Conservation (phyloP, 768 basidiomycete genomes). For the Boletus rufocinnamomeus region DNA sequence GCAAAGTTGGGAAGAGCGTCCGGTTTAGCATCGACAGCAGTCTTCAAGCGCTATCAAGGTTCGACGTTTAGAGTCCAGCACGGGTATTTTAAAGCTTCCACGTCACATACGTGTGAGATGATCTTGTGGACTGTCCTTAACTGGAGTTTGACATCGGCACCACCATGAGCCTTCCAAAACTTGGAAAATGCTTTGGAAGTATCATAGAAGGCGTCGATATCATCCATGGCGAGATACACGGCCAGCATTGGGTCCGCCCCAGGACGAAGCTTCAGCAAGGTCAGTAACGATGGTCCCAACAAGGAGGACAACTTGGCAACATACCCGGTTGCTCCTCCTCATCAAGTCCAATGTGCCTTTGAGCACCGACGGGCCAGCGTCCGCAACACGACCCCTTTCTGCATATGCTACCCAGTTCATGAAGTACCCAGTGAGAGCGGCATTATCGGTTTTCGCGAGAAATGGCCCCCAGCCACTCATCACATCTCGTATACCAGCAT, state of each 20-base stretch:
- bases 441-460: conserved; percentile 32
- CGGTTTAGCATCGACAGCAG: conserved; percentile 28
- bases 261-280: conserved; percentile 10
- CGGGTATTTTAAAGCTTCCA: not conserved
- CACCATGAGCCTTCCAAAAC: conserved; percentile 36
- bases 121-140: conserved; percentile 35
- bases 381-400: conserved; percentile 1
- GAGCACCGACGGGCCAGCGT: conserved; percentile 5
- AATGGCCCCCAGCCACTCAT: conserved; percentile 41
- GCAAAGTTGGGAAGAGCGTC: conserved; percentile 37
- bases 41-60: conserved; percentile 35
- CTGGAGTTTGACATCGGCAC: conserved; percentile 24
- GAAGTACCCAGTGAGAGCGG: conserved; percentile 44
- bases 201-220: conserved; percentile 36
- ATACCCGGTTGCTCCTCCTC: conserved; percentile 19
- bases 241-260: not conserved
- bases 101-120: conserved; percentile 41
- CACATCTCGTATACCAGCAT: conserved; percentile 39
- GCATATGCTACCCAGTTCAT: conserved; percentile 47
- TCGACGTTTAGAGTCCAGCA: not conserved
- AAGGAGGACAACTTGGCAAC: not conserved
- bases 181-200: conserved; percentile 38
- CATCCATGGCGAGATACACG: conserved; percentile 10
- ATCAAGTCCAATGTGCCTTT: conserved; percentile 13
- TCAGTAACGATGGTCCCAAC: not conserved